Evolutionary conservation across 2,329 filamentous ascomycete species (phyloP).

Genomic region (Alternaria conjuncta): DNA sequence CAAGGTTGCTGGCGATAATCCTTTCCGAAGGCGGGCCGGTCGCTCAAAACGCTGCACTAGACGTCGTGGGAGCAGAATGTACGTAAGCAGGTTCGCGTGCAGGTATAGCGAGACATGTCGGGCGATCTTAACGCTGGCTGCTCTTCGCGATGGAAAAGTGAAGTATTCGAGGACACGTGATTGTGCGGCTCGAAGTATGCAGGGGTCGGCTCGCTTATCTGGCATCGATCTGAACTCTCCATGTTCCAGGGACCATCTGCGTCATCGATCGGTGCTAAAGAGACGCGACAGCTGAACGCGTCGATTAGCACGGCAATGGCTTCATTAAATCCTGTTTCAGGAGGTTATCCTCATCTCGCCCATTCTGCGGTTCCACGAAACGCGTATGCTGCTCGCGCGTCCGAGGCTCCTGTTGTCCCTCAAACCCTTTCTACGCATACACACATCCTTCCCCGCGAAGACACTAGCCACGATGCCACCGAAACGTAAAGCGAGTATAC

Average conservation of each 20-base stretch:
- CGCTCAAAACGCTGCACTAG: background rate
- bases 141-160: background rate
- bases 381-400: background rate
- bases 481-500: conserved; percentile 36
- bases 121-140: background rate
- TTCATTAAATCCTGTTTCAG: background rate
- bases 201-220: conserved; percentile 31
- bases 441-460: background rate
- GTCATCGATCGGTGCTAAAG: conserved; percentile 35
- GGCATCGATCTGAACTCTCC: conserved; percentile 24
- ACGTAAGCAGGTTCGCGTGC: background rate
- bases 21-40: background rate
- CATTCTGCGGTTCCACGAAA: background rate
- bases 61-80: background rate
- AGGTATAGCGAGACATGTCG: background rate
- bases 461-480: conserved; percentile 21
- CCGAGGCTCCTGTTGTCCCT: background rate
- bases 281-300: conserved; percentile 23
- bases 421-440: background rate
- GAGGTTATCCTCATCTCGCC: background rate
- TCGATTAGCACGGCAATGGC: conserved; percentile 1
- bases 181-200: background rate
- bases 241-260: conserved; percentile 33
- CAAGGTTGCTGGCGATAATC: background rate
- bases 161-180: background rate